These are phyloP conservation scores for Trametes polyzona DNA, from an alignment of 1,284 basidiomycete species.

Conservation along the genomic window DNA sequence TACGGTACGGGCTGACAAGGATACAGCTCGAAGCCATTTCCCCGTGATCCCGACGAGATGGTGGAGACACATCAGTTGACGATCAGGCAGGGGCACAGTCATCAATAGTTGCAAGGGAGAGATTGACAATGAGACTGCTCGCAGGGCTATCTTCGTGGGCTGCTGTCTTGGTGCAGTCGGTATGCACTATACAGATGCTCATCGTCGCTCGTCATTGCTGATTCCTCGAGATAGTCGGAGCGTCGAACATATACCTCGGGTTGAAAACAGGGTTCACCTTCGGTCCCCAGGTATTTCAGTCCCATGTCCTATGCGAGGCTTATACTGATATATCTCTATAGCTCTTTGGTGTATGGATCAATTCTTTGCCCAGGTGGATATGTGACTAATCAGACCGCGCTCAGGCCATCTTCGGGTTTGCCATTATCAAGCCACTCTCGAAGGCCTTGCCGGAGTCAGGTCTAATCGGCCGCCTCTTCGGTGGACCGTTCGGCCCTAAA, in stretches of 20 bases:
- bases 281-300: constrained; percentile 47
- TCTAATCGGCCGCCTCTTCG: constrained; percentile 49
- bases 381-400: neutral
- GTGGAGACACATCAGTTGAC: constrained; percentile 60
- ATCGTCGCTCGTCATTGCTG: no score
- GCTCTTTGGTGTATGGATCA: constrained; percentile 50
- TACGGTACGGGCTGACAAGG: no score
- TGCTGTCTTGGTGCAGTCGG: constrained; percentile 58
- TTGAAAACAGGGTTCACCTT: constrained; percentile 74
- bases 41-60: constrained; percentile 49
- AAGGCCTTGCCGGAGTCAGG: constrained; percentile 51
- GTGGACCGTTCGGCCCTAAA: constrained; percentile 68
- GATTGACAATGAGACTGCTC: neutral
- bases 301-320: neutral
- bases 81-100: constrained; percentile 37
- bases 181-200: no score
- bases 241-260: constrained; percentile 57
- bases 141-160: constrained; percentile 59
- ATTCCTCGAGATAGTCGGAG: constrained; percentile 29
- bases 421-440: constrained; percentile 64
- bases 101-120: neutral
- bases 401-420: constrained; percentile 65
- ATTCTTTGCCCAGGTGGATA: constrained; percentile 5
- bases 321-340: neutral
- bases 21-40: constrained; percentile 46